Base-by-base conservation (phyloP, 2,329 filamentous ascomycete genomes). In the Didymella exigua region DNA sequence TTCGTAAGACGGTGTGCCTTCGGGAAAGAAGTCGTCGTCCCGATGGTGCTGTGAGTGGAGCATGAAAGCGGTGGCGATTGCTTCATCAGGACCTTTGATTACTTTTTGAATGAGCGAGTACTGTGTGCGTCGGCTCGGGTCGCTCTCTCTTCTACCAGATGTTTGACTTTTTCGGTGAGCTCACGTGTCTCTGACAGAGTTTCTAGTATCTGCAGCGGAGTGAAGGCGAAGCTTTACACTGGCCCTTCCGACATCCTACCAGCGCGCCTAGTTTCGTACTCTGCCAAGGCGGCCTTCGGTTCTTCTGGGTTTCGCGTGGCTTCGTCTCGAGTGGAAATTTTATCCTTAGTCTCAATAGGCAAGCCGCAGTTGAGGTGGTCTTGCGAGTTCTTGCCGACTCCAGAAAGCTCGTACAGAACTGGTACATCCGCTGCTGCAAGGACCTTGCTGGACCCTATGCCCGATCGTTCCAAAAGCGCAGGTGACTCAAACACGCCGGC, bases 331-430 rank as follows among this genome's bases (percentile, higher is more conserved):
- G 62, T 65, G 9, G 41, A 48, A 16, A 62, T 44, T 14, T 53
- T 13, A 9, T 62, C 59, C 37, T 38, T 24, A 16, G 50, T 50
- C 38, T 64, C 61, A 27, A 29, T 54, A 10, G 61, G 61, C 11
- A 66, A 33, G 23, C 59, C 33, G 21, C 56, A 60, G 18, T 62
- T 62, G 2, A 62, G 37, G 41, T 86, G 85, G 62, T 89, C 86
- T 34, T 86, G 79, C 8, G 89, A 76, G 69, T 88, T 85, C 54
- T 81, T 81, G 1, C 86, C 86, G 1, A 89, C 85, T 19, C 86
- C 82, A 0, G 81, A 79, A 1, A 85, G 81, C 57, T 87, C 77
- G 5, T 80, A 76, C 14, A 86, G 56, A 0, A 82, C 69, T 1
- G 76, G 67, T 58, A 88, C 84, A 7, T 76, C 73, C 58, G 82